A percentile compares a stretch with the other conserved stretches of the same genome.
Conservation (phyloP, 495 filamentous ascomycete species). For the Hypoxylon subgilvum region DNA sequence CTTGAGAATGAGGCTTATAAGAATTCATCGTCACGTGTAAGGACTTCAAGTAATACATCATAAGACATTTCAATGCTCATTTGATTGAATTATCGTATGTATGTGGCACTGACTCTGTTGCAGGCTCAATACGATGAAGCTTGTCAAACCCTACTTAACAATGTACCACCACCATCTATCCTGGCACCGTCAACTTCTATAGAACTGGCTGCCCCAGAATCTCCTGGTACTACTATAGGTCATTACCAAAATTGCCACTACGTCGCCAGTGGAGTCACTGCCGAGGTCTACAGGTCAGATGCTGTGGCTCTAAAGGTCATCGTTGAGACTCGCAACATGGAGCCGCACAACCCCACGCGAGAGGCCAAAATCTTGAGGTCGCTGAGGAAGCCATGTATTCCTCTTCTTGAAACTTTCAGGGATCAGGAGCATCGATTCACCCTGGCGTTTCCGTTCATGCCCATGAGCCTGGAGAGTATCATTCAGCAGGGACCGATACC, state of each 20-base stretch:
- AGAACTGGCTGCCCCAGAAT: constrained; percentile 14
- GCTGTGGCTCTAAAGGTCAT: constrained; percentile 87
- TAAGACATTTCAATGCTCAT: neutral
- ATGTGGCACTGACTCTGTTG: constrained; percentile 19
- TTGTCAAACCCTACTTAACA: constrained; percentile 35
- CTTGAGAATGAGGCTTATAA: constrained; percentile 54
- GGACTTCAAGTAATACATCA: constrained; percentile 3
- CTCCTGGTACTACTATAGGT: constrained; percentile 67
- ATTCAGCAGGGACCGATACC: constrained; percentile 50
- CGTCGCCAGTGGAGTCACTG: constrained; percentile 77
- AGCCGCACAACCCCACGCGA: constrained; percentile 79
- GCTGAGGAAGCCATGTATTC: constrained; percentile 60
- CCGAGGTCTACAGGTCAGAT: constrained; percentile 70
- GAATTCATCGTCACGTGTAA: constrained; percentile 47
- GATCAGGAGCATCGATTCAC: constrained; percentile 73
- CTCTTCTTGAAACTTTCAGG: constrained; percentile 71
- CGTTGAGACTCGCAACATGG: constrained; percentile 68
- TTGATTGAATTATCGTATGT: no score
- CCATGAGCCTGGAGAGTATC: constrained; percentile 69
- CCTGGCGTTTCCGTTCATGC: constrained; percentile 83
- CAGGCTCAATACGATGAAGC: constrained; percentile 56
- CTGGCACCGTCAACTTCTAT: neutral
- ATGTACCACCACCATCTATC: constrained; percentile 15
- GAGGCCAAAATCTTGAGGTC: constrained; percentile 75
- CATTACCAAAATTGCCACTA: constrained; percentile 72